Percentiles rank a stretch among this genome's conserved stretches.
These are phyloP conservation scores for Plasmodium gaboni DNA, from an alignment of 169 alveolate species.

Conservation along the genomic window DNA sequence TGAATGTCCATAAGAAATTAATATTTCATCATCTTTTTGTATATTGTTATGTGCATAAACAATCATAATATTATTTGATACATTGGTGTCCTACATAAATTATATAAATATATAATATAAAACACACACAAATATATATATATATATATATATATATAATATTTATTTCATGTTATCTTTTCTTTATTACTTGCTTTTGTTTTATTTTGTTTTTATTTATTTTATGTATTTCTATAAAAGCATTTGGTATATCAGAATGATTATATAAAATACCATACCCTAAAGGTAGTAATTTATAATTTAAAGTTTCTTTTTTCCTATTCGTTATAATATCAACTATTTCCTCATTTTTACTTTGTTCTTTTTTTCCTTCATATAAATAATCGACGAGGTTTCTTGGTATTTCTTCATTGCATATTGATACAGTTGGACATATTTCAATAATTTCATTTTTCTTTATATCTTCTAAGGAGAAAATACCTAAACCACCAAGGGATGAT, in stretches of 20 bases:
- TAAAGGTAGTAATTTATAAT: conserved; percentile 52
- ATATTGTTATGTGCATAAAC: conserved; percentile 38
- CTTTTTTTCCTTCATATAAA: conserved; percentile 33
- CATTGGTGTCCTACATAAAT: conserved; percentile 23
- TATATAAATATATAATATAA: neutral
- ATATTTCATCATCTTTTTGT: conserved; percentile 34
- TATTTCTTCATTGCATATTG: conserved; percentile 43
- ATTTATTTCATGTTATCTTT: neutral
- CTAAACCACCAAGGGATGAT: conserved; percentile 29
- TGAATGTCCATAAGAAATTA: conserved; percentile 52
- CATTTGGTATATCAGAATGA: conserved; percentile 62
- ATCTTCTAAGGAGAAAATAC: conserved; percentile 21
- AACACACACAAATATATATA: neutral
- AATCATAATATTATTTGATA: conserved; percentile 35
- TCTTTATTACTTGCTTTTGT: too few relatives aligned
- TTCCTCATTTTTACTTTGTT: conserved; percentile 13
- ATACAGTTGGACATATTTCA: conserved; percentile 59
- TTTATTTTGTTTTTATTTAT: conserved; percentile 12
- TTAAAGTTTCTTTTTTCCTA: conserved; percentile 1
- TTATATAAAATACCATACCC: conserved; percentile 69
- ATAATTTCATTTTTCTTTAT: conserved; percentile 55
- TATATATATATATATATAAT: neutral
- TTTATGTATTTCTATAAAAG: conserved; percentile 38
- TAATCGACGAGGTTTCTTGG: conserved; percentile 37
- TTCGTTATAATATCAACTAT: conserved; percentile 15